Evolutionary conservation across 2,329 filamentous ascomycete genomes (phyloP), one percentile per base, ranked within the genome.

Genomic region (Calonectria leucothoes): DNA sequence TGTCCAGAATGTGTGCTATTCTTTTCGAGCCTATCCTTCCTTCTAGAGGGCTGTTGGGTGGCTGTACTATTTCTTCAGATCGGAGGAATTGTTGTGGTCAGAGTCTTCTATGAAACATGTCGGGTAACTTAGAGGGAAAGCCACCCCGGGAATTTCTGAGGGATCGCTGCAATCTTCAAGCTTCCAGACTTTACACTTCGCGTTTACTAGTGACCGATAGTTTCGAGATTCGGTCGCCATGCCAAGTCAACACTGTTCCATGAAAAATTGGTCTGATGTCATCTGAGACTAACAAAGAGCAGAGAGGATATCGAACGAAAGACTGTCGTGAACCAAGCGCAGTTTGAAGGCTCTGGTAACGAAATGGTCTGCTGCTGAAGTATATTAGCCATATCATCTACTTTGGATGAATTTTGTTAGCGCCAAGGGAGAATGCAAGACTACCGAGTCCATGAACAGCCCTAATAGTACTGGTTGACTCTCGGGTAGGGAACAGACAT

Each of bases 141-240:
- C 7, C 37, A 66, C 45, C 8, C 48, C 42, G 1, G 31, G 27
- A 20, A 66, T 17, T 15, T 27, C 10, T 4, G 45, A 23, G 3
- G 15, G 20, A 42, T 42, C n/a, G 8, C 8, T 20, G 17, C 37
- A 25, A n/a, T 29, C 52, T 23, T 14, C 20, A 27, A 39, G 52
- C n/a, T 66, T 49, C 68, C 48, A 65, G 27, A 59, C 27, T 31
- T 70, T 48, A 27, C 68, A 70, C 49, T 70, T 70, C 17, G 49
- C 20, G 25, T 66, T 37, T 1, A 66, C 68, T 4, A 70, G 61
- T 17, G 61, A 49, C 17, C 66, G 61, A 25, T 64, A 63, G 37
- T 33, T 66, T 20, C 8, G 11, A 6, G 68, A 65, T 12, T 27
- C 35, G 2, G 11, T 7, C 12, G 48, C 31, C 15, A 65, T 31